These are phyloP conservation scores for Phialophora expanda DNA, from an alignment of 2,329 filamentous ascomycete genomes.

Conservation along the genomic window DNA sequence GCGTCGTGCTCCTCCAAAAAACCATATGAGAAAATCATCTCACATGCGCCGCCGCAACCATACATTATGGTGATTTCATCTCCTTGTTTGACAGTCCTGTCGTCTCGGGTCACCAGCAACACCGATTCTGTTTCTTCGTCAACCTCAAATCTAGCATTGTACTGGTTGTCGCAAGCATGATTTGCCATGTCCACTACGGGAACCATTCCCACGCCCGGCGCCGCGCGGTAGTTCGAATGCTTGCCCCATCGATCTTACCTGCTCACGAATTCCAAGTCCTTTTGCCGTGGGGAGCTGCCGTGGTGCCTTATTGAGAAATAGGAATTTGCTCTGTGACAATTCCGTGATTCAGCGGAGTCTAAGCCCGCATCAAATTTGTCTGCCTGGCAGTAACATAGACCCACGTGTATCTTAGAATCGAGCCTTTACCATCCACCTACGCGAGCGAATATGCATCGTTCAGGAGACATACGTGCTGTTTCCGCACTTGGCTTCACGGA, in stretches of 20 bases:
- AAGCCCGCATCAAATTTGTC: too few species aligned
- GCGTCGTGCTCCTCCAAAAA: slow-evolving; percentile 73
- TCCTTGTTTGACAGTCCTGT: slow-evolving; percentile 58
- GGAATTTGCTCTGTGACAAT: too few species aligned
- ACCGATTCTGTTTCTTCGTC: slow-evolving; percentile 65
- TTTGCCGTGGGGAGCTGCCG: too few species aligned
- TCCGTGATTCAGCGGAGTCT: too few species aligned
- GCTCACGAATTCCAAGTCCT: too few species aligned
- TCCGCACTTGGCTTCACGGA: not conserved
- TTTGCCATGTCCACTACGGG: slow-evolving; percentile 94
- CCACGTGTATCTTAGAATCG: too few species aligned
- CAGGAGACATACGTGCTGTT: too few species aligned
- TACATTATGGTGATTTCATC: slow-evolving; percentile 60
- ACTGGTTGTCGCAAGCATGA: slow-evolving; percentile 68
- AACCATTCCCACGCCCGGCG: slow-evolving; percentile 82
- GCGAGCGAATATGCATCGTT: too few species aligned
- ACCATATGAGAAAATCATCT: slow-evolving; percentile 96
- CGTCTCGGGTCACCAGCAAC: slow-evolving; percentile 68
- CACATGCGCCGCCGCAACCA: slow-evolving; percentile 78
- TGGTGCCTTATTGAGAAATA: too few species aligned
- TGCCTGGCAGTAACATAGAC: too few species aligned
- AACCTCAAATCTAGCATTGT: slow-evolving; percentile 80
- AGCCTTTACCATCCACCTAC: too few species aligned
- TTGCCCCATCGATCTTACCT: too few species aligned
- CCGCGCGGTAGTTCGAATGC: slow-evolving; percentile 79